Conservation (phyloP, 768 basidiomycete species). For the Mycena latifolia region DNA sequence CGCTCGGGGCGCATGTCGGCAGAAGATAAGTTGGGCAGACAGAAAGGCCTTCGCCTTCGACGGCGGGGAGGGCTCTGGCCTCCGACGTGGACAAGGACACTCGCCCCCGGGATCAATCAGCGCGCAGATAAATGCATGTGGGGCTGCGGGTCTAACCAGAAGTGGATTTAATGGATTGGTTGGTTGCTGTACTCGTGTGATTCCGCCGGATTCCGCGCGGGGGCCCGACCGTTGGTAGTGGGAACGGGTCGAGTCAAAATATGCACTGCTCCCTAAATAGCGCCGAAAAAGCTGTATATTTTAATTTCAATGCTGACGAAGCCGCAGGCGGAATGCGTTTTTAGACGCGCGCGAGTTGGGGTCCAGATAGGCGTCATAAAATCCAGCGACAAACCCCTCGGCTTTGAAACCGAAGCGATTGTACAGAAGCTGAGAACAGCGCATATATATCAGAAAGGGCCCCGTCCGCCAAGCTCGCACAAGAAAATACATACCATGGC, state of each 20-base stretch:
- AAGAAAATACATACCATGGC: conserved; percentile 68
- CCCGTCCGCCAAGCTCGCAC: neutral
- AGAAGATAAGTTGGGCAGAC: neutral
- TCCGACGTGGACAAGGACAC: no score
- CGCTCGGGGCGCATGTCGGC: neutral
- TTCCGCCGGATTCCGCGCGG: no score
- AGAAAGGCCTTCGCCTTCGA: neutral
- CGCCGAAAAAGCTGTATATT: no score
- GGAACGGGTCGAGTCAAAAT: no score
- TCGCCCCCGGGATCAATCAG: neutral
- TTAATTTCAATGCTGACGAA: conserved; percentile 65
- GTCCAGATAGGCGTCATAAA: conserved; percentile 86
- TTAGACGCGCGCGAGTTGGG: conserved; percentile 77
- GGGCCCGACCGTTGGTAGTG: no score
- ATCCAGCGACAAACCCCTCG: conserved; percentile 85
- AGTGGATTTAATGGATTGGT: conserved; percentile 12
- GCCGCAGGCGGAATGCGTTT: conserved; percentile 83
- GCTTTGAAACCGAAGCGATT: conserved; percentile 92
- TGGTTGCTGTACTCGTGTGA: no score
- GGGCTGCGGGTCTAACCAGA: conserved; percentile 26
- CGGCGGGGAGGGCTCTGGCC: neutral
- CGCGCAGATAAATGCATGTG: neutral
- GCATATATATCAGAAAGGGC: conserved; percentile 1
- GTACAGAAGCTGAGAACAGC: conserved; percentile 76
- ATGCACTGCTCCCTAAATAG: no score